These are phyloP conservation scores for Leccinum subrobustum DNA, from an alignment of 1,284 basidiomycete species.

Conservation along the genomic window DNA sequence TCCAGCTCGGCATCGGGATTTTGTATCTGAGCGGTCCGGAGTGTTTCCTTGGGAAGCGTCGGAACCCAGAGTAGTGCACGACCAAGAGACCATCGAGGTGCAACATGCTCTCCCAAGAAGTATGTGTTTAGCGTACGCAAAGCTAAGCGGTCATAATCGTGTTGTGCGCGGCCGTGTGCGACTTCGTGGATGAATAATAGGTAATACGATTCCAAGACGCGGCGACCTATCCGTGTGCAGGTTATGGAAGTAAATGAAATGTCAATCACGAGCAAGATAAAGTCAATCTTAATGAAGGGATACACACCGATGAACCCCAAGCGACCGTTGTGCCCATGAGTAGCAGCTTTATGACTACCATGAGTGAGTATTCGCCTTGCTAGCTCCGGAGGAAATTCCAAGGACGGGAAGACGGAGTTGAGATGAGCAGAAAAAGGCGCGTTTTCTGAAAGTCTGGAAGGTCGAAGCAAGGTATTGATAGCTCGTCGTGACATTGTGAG, in stretches of 20 bases:
- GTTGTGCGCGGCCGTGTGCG: constrained; percentile 43
- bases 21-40: constrained; percentile 16
- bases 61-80: constrained; percentile 71
- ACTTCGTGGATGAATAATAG: constrained; percentile 67
- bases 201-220: constrained; percentile 71
- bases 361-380: constrained; percentile 74
- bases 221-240: constrained; percentile 50
- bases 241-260: background rate
- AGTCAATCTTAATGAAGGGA: background rate
- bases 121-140: constrained; percentile 63
- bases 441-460: background rate
- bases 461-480: no score
- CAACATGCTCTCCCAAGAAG: constrained; percentile 67
- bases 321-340: constrained; percentile 66
- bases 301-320: constrained; percentile 66
- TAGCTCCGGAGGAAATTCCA: constrained; percentile 68
- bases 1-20: constrained; percentile 28
- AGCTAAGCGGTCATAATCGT: constrained; percentile 56
- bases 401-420: constrained; percentile 57
- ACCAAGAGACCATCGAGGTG: constrained; percentile 68
- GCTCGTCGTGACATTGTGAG: no score
- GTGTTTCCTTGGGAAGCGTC: constrained; percentile 34
- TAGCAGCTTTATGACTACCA: constrained; percentile 62
- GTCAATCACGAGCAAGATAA: constrained; percentile 3
- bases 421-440: constrained; percentile 51